Evolutionary conservation across 164 flowering plant species (phyloP), one percentile per base, ranked within the genome.

Genomic region (Piper longum): DNA sequence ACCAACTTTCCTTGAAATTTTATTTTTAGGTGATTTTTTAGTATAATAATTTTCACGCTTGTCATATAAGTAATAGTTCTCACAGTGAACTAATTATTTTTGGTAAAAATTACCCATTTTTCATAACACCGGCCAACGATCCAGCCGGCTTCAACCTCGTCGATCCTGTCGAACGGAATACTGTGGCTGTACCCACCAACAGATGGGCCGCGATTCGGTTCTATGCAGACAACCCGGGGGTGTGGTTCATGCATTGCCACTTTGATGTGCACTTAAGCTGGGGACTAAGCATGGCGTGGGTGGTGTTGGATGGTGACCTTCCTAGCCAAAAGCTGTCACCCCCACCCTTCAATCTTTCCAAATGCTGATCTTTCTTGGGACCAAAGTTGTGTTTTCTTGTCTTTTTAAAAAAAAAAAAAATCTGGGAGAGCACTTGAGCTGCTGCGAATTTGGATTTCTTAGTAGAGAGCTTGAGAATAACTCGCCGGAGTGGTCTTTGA

Each of bases 231-330:
- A 85, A 83, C 62, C 84, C 68, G 73, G 83, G 82, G 16, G 87
- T 76, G n/a, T 85, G 89, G 89, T 77, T 85, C 67, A 82, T 85
- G 86, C 86, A 84, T 62, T 83, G 85, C 62, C 81, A 81, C 66
- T 51, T 81, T 4, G 86, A 82, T 18, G 77, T 79, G 2, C 86
- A 82, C 68, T 73, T 78, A 5, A 79, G 82, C 68, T 82, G 84
- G 86, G 86, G 86, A 0, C 63, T 82, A 73, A 77, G 69, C 75
- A 82, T 80, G 86, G 86, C 81, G 4, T 80, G 81, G 80, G 51
- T 80, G 4, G 84, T 80, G 41, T 17, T 64, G 65, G 81, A 82
- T 59, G 86, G 86, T 43, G 61, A 67, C 51, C 74, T 62, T n/a
- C 77, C 75, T 0, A 73, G 68, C 36, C 82, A 82, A 70, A 80